Evolutionary conservation across 768 basidiomycete species (phyloP).

Genomic region (Jaapia argillacea): DNA sequence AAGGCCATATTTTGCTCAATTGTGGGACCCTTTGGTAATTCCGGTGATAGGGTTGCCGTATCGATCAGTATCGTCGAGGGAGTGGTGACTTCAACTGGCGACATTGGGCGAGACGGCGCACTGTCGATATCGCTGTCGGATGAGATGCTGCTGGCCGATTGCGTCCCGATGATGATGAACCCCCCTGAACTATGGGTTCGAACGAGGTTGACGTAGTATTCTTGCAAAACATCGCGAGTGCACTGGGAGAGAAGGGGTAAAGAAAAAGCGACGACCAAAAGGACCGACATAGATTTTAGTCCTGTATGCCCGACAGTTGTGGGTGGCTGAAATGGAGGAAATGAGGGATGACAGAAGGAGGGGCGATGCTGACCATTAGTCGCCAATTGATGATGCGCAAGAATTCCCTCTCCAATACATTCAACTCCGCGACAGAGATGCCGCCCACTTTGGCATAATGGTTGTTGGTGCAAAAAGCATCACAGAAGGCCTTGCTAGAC

Average conservation of each 20-base stretch:
- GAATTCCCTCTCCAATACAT: constrained; percentile 92
- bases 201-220: constrained; percentile 91
- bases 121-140: constrained; percentile 48
- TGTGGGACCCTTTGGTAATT: constrained; percentile 48
- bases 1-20: constrained; percentile 84
- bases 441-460: constrained; percentile 97
- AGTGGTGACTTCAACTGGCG: constrained; percentile 28
- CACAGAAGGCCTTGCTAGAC: constrained; percentile 90
- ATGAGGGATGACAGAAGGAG: constrained; percentile 4
- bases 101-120: constrained; percentile 39
- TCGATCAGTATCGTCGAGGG: constrained; percentile 27
- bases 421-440: constrained; percentile 83
- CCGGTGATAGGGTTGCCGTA: constrained; percentile 28
- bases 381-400: constrained; percentile 89
- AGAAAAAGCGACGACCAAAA: constrained; percentile 14
- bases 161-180: constrained; percentile 41
- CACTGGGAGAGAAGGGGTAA: constrained; percentile 43
- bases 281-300: constrained; percentile 3
- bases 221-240: constrained; percentile 82
- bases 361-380: constrained; percentile 61
- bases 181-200: constrained; percentile 64
- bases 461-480: constrained; percentile 90
- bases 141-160: constrained; percentile 14
- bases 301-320: neutral
- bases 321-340: constrained; percentile 8